These are phyloP conservation scores for Kwoniella europaea DNA, from an alignment of 768 basidiomycete species.

Conservation along the genomic window DNA sequence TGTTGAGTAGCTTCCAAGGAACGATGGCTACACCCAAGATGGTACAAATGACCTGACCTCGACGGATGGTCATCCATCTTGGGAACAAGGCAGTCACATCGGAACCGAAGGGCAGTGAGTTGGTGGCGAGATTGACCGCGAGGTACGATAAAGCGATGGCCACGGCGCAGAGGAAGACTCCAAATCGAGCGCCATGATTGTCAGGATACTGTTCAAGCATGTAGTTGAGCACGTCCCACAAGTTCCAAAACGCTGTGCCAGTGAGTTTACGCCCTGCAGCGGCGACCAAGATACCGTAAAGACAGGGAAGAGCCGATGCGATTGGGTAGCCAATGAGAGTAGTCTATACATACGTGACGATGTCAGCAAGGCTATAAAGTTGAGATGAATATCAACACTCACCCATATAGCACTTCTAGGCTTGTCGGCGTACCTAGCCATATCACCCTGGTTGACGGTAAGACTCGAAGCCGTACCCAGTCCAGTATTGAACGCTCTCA, in stretches of 20 bases:
- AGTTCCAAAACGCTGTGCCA: slow-evolving; percentile 76
- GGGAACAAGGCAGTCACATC: slow-evolving; percentile 44
- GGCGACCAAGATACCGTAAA: slow-evolving; percentile 78
- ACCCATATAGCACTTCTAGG: slow-evolving; percentile 18
- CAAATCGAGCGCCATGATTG: slow-evolving; percentile 35
- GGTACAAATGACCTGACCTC: slow-evolving; percentile 40
- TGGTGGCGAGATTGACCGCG: slow-evolving; percentile 38
- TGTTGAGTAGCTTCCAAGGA: slow-evolving; percentile 44
- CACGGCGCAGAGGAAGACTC: slow-evolving; percentile 32
- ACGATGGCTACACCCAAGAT: slow-evolving; percentile 31
- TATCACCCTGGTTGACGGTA: slow-evolving; percentile 52
- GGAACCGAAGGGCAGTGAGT: slow-evolving; percentile 42
- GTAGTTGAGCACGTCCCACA: slow-evolving; percentile 69
- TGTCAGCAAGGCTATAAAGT: too few relatives aligned
- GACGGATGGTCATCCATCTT: slow-evolving; percentile 43
- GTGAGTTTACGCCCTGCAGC: slow-evolving; percentile 76
- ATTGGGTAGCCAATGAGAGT: slow-evolving; percentile 70
- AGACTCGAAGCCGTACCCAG: slow-evolving; percentile 73
- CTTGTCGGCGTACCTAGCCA: slow-evolving; percentile 31
- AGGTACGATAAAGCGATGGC: slow-evolving; percentile 32
- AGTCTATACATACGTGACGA: slow-evolving; percentile 5
- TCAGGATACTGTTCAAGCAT: slow-evolving; percentile 72
- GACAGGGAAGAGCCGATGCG: slow-evolving; percentile 72
- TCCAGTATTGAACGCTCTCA: slow-evolving; percentile 67
- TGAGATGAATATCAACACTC: not conserved